Percentiles rank a stretch among this genome's conserved stretches.
Evolutionary conservation across 2,329 filamentous ascomycete genomes (phyloP).

Genomic region (Helotiales sp.): DNA sequence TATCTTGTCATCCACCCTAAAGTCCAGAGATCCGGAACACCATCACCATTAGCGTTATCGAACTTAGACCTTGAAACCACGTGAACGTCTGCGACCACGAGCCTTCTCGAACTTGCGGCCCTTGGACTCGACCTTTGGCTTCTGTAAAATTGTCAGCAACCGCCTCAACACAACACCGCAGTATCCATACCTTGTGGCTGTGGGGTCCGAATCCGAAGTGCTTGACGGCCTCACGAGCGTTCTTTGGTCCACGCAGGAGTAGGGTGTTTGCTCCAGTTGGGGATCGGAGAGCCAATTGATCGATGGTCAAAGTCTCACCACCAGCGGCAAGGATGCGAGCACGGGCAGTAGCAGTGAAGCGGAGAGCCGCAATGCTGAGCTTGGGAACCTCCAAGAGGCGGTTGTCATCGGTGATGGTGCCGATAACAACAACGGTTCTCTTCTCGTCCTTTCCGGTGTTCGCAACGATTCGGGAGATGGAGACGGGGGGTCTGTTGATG

Average conservation of each 20-base stretch:
- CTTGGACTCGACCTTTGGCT: conserved; percentile 97
- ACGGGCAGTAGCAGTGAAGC: conserved; percentile 94
- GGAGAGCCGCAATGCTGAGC: conserved; percentile 88
- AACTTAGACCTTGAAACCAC: conserved; percentile 99
- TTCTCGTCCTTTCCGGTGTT: conserved; percentile 68
- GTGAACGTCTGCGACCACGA: conserved; percentile 96
- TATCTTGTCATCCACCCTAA: conserved; percentile 21
- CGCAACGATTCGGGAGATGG: conserved; percentile 82
- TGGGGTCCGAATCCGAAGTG: conserved; percentile 99
- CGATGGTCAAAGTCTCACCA: conserved; percentile 92
- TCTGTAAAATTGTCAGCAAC: conserved; percentile 51
- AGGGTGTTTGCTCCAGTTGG: conserved; percentile 97
- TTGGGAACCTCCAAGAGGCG: conserved; percentile 88
- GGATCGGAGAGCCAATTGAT: conserved; percentile 93
- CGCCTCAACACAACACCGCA: neutral
- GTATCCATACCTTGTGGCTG: conserved; percentile 81
- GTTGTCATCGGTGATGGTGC: conserved; percentile 97
- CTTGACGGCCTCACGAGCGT: conserved; percentile 95
- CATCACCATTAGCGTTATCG: conserved; percentile 15
- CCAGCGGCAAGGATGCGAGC: conserved; percentile 91
- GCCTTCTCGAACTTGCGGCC: conserved; percentile 99
- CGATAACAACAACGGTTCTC: conserved; percentile 92
- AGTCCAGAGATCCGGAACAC: conserved; percentile 25
- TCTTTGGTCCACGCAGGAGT: conserved; percentile 97
- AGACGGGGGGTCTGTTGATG: conserved; percentile 96